A percentile compares a stretch with the other conserved stretches of the same genome.
Conservation (phyloP, 306 rosid species). For the Dalbergia oliveri region DNA sequence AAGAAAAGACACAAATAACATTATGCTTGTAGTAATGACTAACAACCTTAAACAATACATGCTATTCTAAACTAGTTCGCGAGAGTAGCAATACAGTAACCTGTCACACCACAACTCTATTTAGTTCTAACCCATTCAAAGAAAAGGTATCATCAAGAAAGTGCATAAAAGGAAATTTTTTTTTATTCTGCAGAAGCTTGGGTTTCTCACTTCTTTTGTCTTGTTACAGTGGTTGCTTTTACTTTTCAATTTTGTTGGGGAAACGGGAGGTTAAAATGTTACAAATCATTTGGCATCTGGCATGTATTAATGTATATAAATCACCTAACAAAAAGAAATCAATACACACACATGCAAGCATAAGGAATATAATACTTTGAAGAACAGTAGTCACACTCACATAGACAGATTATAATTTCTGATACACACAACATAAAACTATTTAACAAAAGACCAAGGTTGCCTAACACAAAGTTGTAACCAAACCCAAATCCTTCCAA, state of each 20-base stretch:
- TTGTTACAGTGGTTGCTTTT: not conserved
- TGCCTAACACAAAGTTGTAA: not conserved
- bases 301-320: not conserved
- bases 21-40: conserved; percentile 34
- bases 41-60: conserved; percentile 41
- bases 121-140: conserved; percentile 27
- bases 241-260: not conserved
- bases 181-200: not conserved
- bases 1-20: conserved; percentile 36
- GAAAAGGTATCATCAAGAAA: not conserved
- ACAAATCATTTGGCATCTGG: conserved; percentile 4
- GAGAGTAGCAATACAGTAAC: not conserved
- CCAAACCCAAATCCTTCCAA: not conserved
- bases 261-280: conserved; percentile 29
- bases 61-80: too few species aligned
- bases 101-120: conserved; percentile 5
- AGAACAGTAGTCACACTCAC: not conserved
- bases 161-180: not conserved
- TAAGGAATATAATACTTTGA: not conserved
- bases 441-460: conserved; percentile 1
- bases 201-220: not conserved
- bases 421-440: conserved; percentile 3
- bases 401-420: not conserved
- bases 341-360: conserved; percentile 23
- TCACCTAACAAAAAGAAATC: not conserved